A percentile compares a stretch with the other conserved stretches of the same genome.
phyloP scores from a whole-genome alignment of 2,329 filamentous ascomycete genomes.

The Colletotrichum siamense region DNA sequence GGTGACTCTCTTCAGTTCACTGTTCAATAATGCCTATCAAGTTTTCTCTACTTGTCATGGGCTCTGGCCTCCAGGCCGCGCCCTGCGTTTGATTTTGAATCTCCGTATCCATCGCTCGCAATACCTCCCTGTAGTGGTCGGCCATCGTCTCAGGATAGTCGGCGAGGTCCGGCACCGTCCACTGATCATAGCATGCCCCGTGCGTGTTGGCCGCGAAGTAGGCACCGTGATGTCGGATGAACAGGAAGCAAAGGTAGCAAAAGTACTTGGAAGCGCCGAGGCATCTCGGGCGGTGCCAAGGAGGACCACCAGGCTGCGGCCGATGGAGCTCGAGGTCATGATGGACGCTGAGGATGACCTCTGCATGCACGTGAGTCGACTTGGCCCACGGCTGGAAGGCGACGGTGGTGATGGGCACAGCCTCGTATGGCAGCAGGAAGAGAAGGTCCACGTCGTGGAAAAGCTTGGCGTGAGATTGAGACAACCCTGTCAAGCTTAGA shows the following conservation, averaged over 20 bases:
- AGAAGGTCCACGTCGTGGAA: conserved; percentile 7
- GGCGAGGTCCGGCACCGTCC: conserved; percentile 23
- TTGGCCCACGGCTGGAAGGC: conserved; percentile 22
- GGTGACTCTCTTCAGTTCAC: neutral
- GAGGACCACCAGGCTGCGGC: neutral
- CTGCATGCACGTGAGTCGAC: conserved; percentile 22
- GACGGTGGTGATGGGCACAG: conserved; percentile 12
- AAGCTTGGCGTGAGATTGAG: neutral
- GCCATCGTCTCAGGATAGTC: conserved; percentile 13
- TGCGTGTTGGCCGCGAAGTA: conserved; percentile 22
- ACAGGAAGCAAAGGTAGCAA: conserved; percentile 24
- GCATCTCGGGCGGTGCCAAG: conserved; percentile 15
- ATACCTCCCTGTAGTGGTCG: conserved; percentile 4
- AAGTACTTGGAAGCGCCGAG: conserved; percentile 23
- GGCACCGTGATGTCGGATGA: conserved; percentile 19
- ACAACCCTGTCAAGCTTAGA: neutral
- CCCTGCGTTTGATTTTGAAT: neutral
- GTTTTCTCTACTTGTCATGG: conserved; percentile 24
- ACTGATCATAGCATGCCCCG: conserved; percentile 23
- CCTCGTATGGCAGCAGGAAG: conserved; percentile 19
- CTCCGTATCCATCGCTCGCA: conserved; percentile 15
- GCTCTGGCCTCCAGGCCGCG: conserved; percentile 18
- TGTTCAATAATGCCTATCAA: neutral
- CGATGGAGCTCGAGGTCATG: conserved; percentile 10
- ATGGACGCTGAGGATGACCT: conserved; percentile 18